Evolutionary conservation across 148 eudicot species (phyloP).

Genomic region (Rhododendron griersonianum): DNA sequence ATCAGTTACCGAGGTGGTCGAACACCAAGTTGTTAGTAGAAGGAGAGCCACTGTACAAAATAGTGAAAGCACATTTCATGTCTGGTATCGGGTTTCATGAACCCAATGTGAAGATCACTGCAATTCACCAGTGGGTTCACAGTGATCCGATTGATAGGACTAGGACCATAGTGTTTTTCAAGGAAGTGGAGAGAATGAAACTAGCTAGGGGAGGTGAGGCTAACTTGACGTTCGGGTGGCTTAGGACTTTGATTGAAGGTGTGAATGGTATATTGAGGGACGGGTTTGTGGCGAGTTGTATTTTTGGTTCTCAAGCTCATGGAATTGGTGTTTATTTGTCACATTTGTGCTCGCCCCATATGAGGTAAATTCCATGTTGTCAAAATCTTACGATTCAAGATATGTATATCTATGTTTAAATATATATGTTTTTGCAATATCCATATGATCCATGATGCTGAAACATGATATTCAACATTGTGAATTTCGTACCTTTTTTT

Average conservation of each 20-base stretch:
- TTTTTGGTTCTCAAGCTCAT: slow-evolving; percentile 25
- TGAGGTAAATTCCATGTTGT: slow-evolving; percentile 24
- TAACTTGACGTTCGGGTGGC: slow-evolving; percentile 44
- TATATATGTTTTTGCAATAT: too few species aligned
- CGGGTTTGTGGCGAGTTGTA: slow-evolving; percentile 32
- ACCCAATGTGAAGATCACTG: slow-evolving; percentile 33
- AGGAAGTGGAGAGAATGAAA: slow-evolving; percentile 29
- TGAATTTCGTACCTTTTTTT: too few species aligned
- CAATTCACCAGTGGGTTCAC: slow-evolving; percentile 31
- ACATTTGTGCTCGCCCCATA: slow-evolving; percentile 24
- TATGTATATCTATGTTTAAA: too few species aligned
- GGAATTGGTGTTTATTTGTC: slow-evolving; percentile 56
- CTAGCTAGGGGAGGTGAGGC: slow-evolving; percentile 31
- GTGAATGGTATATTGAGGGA: slow-evolving; percentile 28
- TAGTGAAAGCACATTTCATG: slow-evolving; percentile 28
- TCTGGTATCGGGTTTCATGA: slow-evolving; percentile 22
- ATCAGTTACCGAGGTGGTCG: slow-evolving; percentile 38
- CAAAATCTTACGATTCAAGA: too few species aligned
- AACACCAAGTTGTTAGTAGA: slow-evolving; percentile 29
- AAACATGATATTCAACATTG: too few species aligned
- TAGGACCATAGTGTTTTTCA: slow-evolving; percentile 27
- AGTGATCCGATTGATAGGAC: slow-evolving; percentile 30
- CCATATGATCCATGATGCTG: too few species aligned
- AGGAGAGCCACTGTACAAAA: slow-evolving; percentile 19
- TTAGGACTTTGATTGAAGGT: slow-evolving; percentile 33